Evolutionary conservation across 768 basidiomycete species (phyloP).

Genomic region (Tylopilus plumbeoviolaceoides): DNA sequence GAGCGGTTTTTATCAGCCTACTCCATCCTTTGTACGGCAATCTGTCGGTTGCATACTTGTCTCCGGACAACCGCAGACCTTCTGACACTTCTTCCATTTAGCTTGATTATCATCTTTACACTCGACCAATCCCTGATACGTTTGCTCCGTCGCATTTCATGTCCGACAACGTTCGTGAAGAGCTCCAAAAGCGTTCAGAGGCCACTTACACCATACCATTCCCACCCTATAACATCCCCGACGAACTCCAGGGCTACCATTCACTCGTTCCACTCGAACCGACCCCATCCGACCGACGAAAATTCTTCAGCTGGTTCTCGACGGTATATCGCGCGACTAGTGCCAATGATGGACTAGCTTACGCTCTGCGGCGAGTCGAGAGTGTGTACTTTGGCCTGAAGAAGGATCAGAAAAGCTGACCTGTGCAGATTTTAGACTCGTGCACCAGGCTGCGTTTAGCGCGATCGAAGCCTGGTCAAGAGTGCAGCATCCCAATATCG

Average conservation of each 20-base stretch:
- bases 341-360: slow-evolving; percentile 69
- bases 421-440: slow-evolving; percentile 72
- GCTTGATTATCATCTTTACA: slow-evolving; percentile 94
- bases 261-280: slow-evolving; percentile 77
- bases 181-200: slow-evolving; percentile 50
- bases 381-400: slow-evolving; percentile 42
- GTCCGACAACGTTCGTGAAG: slow-evolving; percentile 69
- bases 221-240: slow-evolving; percentile 61
- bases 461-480: slow-evolving; percentile 83
- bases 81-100: slow-evolving; percentile 26
- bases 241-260: slow-evolving; percentile 89
- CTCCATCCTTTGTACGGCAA: slow-evolving; percentile 55
- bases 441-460: slow-evolving; percentile 75
- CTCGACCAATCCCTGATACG: slow-evolving; percentile 56
- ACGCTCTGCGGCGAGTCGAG: slow-evolving; percentile 81
- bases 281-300: slow-evolving; percentile 54
- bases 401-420: not conserved
- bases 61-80: slow-evolving; percentile 1
- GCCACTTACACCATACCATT: slow-evolving; percentile 34
- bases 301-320: slow-evolving; percentile 76
- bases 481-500: slow-evolving; percentile 81
- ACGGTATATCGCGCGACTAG: slow-evolving; percentile 81
- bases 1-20: slow-evolving; percentile 37
- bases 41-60: slow-evolving; percentile 46
- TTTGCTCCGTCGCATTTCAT: slow-evolving; percentile 73